A percentile compares a stretch with the other conserved stretches of the same genome.
These are phyloP conservation scores for Staphylotrichum longicolle DNA, from an alignment of 495 filamentous ascomycete species.

Conservation along the genomic window DNA sequence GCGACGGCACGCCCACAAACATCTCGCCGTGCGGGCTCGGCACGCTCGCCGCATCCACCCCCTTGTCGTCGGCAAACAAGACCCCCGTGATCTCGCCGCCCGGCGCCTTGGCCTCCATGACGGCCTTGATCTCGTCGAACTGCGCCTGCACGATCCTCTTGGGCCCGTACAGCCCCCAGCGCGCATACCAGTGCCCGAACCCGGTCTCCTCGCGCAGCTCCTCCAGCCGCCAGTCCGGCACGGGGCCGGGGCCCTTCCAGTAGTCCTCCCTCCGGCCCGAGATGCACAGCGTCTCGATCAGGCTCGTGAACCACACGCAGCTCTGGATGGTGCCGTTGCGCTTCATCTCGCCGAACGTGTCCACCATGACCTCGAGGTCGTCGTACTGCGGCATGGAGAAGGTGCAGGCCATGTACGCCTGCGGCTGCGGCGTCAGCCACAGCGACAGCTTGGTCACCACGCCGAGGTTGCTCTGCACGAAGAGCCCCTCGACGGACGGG, in stretches of 20 bases:
- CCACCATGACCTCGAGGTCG: constrained; percentile 44
- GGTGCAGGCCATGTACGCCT: constrained; percentile 50
- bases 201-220: constrained; percentile 46
- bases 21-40: constrained; percentile 38
- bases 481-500: constrained; percentile 49
- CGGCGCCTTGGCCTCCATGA: constrained; percentile 35
- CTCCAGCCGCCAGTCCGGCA: constrained; percentile 45
- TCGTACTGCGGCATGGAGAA: constrained; percentile 49
- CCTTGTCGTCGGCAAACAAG: constrained; percentile 40
- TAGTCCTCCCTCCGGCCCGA: constrained; percentile 45
- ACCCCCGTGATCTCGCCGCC: constrained; percentile 38
- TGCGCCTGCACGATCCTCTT: constrained; percentile 46
- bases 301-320: constrained; percentile 46
- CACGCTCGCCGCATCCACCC: constrained; percentile 41
- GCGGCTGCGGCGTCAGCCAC: constrained; percentile 47
- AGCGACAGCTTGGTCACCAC: constrained; percentile 52
- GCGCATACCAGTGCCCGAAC: constrained; percentile 46
- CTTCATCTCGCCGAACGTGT: constrained; percentile 41
- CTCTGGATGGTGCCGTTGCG: constrained; percentile 37
- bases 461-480: constrained; percentile 50
- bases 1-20: constrained; percentile 40
- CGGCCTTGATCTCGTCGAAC: constrained; percentile 44
- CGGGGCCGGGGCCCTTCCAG: constrained; percentile 45
- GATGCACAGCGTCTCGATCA: constrained; percentile 51
- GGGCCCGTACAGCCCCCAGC: constrained; percentile 49